Evolutionary conservation across 192 early-diverging fungal genomes (phyloP).

Genomic region (Radiomyces spectabilis): DNA sequence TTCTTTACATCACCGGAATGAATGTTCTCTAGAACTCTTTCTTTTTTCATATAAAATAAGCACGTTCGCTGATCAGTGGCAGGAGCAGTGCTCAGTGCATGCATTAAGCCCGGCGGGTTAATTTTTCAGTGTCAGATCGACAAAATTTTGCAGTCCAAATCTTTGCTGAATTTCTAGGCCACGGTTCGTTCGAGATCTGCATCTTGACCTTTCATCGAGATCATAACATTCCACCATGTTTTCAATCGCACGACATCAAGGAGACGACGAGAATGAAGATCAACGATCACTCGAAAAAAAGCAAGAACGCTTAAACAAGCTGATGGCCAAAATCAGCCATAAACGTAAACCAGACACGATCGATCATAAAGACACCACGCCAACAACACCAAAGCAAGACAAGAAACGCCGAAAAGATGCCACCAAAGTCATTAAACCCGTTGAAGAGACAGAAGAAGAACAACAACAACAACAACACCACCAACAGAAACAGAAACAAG

Average conservation of each 20-base stretch:
- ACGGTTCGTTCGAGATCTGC: too few species aligned
- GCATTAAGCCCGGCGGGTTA: too few species aligned
- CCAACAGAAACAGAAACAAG: slow-evolving; percentile 21
- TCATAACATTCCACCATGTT: slow-evolving; percentile 20
- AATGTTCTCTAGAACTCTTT: too few species aligned
- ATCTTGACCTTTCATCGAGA: too few species aligned
- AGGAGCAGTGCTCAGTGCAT: too few species aligned
- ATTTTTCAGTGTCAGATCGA: too few species aligned
- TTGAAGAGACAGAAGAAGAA: slow-evolving; percentile 15
- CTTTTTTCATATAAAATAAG: too few species aligned
- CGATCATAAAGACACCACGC: too few species aligned
- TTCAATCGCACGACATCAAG: slow-evolving; percentile 21
- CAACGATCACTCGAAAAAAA: slow-evolving; percentile 12
- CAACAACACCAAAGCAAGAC: not conserved
- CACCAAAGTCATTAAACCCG: not conserved
- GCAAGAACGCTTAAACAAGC: slow-evolving; percentile 30
- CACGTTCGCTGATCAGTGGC: too few species aligned
- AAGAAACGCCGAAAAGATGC: not conserved
- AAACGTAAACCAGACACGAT: slow-evolving; percentile 33
- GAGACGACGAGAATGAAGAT: slow-evolving; percentile 20
- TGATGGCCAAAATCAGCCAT: slow-evolving; percentile 29
- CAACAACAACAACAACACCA: slow-evolving; percentile 16
- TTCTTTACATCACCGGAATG: too few species aligned
- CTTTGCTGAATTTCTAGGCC: too few species aligned
- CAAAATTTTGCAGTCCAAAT: too few species aligned